Evolutionary conservation across 2,329 filamentous ascomycete genomes (phyloP), one percentile per base, ranked within the genome.

Genomic region (Drechslerella coelobrocha): DNA sequence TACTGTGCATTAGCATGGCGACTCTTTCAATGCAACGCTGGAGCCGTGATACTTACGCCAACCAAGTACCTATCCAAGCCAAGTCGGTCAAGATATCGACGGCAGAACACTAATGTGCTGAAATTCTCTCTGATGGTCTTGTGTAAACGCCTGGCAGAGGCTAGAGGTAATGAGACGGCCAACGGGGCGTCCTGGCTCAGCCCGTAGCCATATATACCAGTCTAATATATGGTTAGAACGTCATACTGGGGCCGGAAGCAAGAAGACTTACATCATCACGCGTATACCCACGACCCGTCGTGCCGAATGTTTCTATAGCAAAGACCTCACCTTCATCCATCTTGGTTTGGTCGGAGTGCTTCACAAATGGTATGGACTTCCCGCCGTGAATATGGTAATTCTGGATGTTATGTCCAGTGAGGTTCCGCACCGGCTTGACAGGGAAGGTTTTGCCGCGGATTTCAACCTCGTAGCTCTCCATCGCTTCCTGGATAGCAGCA

Each of bases 291-390:
- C 91, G 92, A 73, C 92, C 93, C 21, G 92, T 97, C 78, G 89
- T 93, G 69, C 65, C 92, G 79, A 97, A 97, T 0, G 92, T 97
- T 82, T 97, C 92, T 75, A 97, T 96, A 74, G 92, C 92, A 79
- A 95, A 97, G n/a, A 88, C 43, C 78, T 97, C 92, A 43, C 92
- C 92, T 80, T 97, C 92, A 81, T 97, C 92, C 93, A 97, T 97
- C 84, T 96, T 96, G 56, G 91, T 95, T 78, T 88, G 86, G 77
- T 96, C 65, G 90, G 73, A 85, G 85, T 73, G 86, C 88, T 83
- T 96, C 73, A 97, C 91, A 76, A 97, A 96, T 0, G 92, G 93
- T 57, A 97, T 91, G 74, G 90, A 92, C 84, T 97, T 97, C 76
- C 87, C 89, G 65, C 92, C 92, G 81, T 97, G 92, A 76, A 97